A percentile compares a stretch with the other conserved stretches of the same genome.
These are phyloP conservation scores for Phytophthora uliginosa DNA, from an alignment of 352 stramenopile species.

Conservation along the genomic window DNA sequence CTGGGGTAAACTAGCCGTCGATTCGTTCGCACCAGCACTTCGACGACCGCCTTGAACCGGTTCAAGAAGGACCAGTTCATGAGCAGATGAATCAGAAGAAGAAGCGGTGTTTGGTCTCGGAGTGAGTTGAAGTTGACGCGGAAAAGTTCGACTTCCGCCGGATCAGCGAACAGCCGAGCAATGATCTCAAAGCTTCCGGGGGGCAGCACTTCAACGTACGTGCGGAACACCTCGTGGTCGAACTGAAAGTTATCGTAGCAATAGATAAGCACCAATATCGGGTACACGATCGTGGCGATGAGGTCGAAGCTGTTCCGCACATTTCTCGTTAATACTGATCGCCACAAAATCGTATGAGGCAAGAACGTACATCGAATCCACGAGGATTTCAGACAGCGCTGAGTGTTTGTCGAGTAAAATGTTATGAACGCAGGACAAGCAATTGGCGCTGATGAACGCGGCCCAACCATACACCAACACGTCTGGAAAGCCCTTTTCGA, in stretches of 20 bases:
- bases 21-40: slow-evolving; percentile 27
- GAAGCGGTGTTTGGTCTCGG: slow-evolving; percentile 25
- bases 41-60: slow-evolving; percentile 28
- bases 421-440: slow-evolving; percentile 28
- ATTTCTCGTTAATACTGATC: neutral
- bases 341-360: neutral
- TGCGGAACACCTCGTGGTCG: slow-evolving; percentile 33
- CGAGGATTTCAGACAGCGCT: slow-evolving; percentile 40
- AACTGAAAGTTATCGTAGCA: slow-evolving; percentile 48
- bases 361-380: slow-evolving; percentile 45
- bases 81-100: slow-evolving; percentile 36
- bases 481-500: slow-evolving; percentile 43
- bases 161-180: slow-evolving; percentile 41
- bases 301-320: slow-evolving; percentile 43
- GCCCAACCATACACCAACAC: slow-evolving; percentile 42
- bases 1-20: slow-evolving; percentile 36
- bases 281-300: slow-evolving; percentile 41
- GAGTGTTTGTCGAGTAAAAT: slow-evolving; percentile 39
- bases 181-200: slow-evolving; percentile 45
- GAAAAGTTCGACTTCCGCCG: slow-evolving; percentile 43
- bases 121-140: slow-evolving; percentile 43
- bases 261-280: slow-evolving; percentile 42
- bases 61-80: slow-evolving; percentile 44
- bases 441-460: slow-evolving; percentile 36
- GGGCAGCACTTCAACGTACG: slow-evolving; percentile 25